Evolutionary conservation across 106 monocot genomes (phyloP).

Genomic region (Triglochin maritima): DNA sequence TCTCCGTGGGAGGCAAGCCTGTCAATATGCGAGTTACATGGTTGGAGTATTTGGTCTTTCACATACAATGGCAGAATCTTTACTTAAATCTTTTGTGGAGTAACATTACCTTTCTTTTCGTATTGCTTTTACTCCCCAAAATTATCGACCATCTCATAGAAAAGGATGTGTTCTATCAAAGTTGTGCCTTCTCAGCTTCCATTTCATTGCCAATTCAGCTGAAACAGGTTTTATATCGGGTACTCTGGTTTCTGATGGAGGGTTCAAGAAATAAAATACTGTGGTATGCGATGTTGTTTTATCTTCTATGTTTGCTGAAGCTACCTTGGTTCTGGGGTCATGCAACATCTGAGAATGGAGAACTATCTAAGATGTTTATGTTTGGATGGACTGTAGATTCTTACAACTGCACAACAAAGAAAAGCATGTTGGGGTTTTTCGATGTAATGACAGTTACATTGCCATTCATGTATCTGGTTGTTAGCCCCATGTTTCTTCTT

Average conservation of each 20-base stretch:
- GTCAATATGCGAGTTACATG: conserved; percentile 23
- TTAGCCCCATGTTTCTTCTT: conserved; percentile 47
- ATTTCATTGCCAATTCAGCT: conserved; percentile 20
- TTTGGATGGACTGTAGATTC: conserved; percentile 47
- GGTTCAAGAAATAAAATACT: conserved; percentile 49
- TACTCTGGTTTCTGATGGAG: conserved; percentile 59
- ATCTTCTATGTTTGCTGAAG: conserved; percentile 39
- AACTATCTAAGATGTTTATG: conserved; percentile 41
- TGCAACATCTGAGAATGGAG: conserved; percentile 52
- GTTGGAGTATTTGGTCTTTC: conserved; percentile 37
- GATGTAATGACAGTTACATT: conserved; percentile 52
- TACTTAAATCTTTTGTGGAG: conserved; percentile 51
- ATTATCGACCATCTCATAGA: conserved; percentile 42
- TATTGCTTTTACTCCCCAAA: conserved; percentile 47
- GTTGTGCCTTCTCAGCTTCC: conserved; percentile 23
- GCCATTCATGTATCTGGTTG: conserved; percentile 77
- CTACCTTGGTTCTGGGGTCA: conserved; percentile 83
- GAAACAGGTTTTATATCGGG: conserved; percentile 21
- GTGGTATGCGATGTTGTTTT: conserved; percentile 49
- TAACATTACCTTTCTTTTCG: conserved; percentile 36
- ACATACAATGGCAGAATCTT: conserved; percentile 51
- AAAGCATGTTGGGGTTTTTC: conserved; percentile 29
- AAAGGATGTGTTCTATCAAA: conserved; percentile 30
- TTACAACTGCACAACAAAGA: background rate
- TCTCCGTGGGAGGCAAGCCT: conserved; percentile 60